A percentile compares a stretch with the other conserved stretches of the same genome.
phyloP scores from a whole-genome alignment of 495 filamentous ascomycete species.

The Aspergillus baeticus region DNA sequence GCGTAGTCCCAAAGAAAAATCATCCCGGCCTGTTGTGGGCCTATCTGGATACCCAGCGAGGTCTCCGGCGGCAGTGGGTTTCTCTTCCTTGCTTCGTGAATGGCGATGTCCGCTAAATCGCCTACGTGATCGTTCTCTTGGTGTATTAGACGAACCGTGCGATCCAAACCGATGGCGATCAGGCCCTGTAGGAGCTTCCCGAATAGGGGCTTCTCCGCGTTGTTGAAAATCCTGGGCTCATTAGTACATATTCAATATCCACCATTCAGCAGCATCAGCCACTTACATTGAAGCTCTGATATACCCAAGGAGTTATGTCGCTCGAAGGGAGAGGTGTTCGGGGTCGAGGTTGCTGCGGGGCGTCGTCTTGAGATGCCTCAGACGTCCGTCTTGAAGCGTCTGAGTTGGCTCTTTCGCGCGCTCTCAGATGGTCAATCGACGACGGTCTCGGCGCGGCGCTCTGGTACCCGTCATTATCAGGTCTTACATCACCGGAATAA shows the following conservation, averaged over 20 bases:
- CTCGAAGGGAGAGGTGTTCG: slow-evolving; percentile 84
- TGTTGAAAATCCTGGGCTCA: slow-evolving; percentile 66
- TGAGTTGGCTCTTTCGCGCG: slow-evolving; percentile 75
- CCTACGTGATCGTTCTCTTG: slow-evolving; percentile 52
- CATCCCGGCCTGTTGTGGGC: slow-evolving; percentile 68
- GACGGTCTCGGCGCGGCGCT: slow-evolving; percentile 49
- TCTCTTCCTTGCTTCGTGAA: slow-evolving; percentile 71
- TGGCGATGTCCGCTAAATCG: slow-evolving; percentile 73
- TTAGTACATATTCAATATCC: background rate
- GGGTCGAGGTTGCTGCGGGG: slow-evolving; percentile 68
- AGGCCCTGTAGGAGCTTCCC: slow-evolving; percentile 65
- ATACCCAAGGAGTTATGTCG: slow-evolving; percentile 94
- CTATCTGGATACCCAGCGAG: slow-evolving; percentile 47
- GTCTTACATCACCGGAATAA: slow-evolving; percentile 63
- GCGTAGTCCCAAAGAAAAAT: slow-evolving; percentile 55
- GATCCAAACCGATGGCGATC: slow-evolving; percentile 64
- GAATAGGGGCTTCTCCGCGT: slow-evolving; percentile 80
- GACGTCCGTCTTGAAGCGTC: slow-evolving; percentile 54
- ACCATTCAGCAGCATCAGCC: background rate
- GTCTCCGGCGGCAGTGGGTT: slow-evolving; percentile 47
- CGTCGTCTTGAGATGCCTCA: slow-evolving; percentile 47
- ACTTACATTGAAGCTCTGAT: slow-evolving; percentile 81
- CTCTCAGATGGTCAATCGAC: slow-evolving; percentile 54
- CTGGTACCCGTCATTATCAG: slow-evolving; percentile 67
- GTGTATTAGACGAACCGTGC: slow-evolving; percentile 34